phyloP scores from a whole-genome alignment of 2,329 filamentous ascomycete species.

The Alternaria incomplexa region DNA sequence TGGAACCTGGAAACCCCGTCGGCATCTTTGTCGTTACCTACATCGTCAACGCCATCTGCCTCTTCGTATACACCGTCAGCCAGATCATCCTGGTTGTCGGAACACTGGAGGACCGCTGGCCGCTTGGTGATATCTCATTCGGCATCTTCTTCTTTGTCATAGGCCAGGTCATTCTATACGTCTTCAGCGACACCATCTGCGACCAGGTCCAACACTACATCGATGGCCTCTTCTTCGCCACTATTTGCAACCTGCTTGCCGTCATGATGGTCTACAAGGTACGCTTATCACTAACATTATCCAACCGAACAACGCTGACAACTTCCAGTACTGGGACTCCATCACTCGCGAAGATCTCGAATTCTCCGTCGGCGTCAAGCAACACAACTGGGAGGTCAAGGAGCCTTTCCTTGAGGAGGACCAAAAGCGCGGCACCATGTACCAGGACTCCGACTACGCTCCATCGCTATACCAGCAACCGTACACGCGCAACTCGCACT shows the following conservation, averaged over 20 bases:
- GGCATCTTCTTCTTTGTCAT: slow-evolving; percentile 89
- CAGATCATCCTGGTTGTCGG: slow-evolving; percentile 87
- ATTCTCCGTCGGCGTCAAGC: slow-evolving; percentile 93
- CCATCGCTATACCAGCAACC: slow-evolving; percentile 53
- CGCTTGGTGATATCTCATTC: slow-evolving; percentile 87
- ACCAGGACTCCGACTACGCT: slow-evolving; percentile 68
- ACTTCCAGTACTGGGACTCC: slow-evolving; percentile 89
- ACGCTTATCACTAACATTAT: slow-evolving; percentile 27
- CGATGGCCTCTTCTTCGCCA: slow-evolving; percentile 93
- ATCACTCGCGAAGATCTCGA: slow-evolving; percentile 98
- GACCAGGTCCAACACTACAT: slow-evolving; percentile 86
- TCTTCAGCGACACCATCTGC: slow-evolving; percentile 85
- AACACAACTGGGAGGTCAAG: slow-evolving; percentile 99
- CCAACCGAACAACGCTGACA: slow-evolving; percentile 19
- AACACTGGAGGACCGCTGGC: slow-evolving; percentile 94
- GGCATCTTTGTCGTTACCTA: slow-evolving; percentile 93
- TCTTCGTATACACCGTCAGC: slow-evolving; percentile 84
- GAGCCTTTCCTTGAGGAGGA: slow-evolving; percentile 79
- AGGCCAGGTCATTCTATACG: slow-evolving; percentile 92
- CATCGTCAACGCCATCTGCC: slow-evolving; percentile 83
- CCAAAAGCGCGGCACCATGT: slow-evolving; percentile 73
- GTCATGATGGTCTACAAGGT: slow-evolving; percentile 99
- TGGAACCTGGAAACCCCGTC: slow-evolving; percentile 83
- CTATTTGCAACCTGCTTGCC: slow-evolving; percentile 87
- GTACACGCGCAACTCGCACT: slow-evolving; percentile 42